These are phyloP conservation scores for Chlorella vulgaris DNA, from an alignment of 139 green algal genomes.

Conservation along the genomic window DNA sequence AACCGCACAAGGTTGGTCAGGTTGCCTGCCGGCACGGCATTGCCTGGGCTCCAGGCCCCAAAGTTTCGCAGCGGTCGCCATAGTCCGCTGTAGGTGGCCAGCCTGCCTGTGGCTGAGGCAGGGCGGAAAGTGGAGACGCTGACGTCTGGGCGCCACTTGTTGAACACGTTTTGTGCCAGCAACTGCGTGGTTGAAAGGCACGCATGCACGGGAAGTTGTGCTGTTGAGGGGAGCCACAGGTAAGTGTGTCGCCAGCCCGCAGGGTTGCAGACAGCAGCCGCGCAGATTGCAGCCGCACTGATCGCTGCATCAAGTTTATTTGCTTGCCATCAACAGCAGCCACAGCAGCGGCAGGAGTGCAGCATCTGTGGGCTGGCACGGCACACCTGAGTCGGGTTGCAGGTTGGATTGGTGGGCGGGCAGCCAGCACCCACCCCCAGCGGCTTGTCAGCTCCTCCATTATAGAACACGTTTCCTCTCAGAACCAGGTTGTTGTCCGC, in stretches of 20 bases:
- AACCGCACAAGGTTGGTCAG: neutral
- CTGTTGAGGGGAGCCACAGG: too few species aligned
- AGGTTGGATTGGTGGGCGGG: constrained; percentile 5
- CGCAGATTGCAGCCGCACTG: too few species aligned
- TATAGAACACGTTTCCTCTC: constrained; percentile 17
- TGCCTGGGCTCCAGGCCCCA: neutral
- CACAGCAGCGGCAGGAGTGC: neutral
- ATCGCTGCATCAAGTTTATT: neutral
- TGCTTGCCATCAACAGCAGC: neutral
- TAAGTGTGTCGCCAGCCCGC: too few species aligned
- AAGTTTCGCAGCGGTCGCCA: neutral
- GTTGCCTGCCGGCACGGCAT: neutral
- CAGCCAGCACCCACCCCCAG: constrained; percentile 2
- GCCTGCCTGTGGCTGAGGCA: neutral
- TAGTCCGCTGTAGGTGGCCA: neutral
- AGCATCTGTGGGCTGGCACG: neutral
- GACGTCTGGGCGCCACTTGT: neutral
- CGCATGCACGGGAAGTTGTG: neutral
- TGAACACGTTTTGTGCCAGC: neutral
- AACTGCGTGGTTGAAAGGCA: neutral
- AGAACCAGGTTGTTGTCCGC: constrained; percentile 3
- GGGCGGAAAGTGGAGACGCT: neutral
- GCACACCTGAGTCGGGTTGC: neutral
- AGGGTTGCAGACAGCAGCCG: neutral
- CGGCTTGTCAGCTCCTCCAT: neutral